Evolutionary conservation across 352 stramenopile species (phyloP).

Genomic region (Phytophthora ohioensis): DNA sequence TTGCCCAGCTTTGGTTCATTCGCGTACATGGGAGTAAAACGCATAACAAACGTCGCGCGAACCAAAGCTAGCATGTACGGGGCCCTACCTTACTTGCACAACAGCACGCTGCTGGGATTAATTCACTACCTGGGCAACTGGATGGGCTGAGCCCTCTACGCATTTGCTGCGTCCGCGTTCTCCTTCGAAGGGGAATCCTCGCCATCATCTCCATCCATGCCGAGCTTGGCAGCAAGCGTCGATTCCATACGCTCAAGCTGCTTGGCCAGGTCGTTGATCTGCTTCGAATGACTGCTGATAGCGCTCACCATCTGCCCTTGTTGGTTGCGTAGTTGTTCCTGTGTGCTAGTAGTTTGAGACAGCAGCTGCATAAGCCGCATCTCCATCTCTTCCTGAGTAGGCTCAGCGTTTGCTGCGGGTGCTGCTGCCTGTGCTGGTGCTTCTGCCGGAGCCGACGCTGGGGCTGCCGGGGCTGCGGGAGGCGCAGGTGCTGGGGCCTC

Average conservation of each 20-base stretch:
- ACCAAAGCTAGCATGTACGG: constrained; percentile 24
- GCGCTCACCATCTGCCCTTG: constrained; percentile 87
- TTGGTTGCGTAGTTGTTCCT: constrained; percentile 87
- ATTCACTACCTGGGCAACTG: constrained; percentile 44
- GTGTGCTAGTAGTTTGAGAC: constrained; percentile 85
- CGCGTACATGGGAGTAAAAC: constrained; percentile 32
- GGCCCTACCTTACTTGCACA: constrained; percentile 41
- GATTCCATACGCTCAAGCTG: constrained; percentile 88
- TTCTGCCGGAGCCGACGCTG: constrained; percentile 16
- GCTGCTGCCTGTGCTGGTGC: constrained; percentile 18
- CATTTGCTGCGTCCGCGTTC: constrained; percentile 41
- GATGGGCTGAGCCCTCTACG: constrained; percentile 33
- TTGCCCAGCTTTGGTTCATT: constrained; percentile 29
- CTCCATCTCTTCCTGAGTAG: constrained; percentile 77
- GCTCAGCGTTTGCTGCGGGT: constrained; percentile 22
- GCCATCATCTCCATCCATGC: constrained; percentile 28
- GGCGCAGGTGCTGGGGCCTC: constrained; percentile 16
- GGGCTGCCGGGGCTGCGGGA: constrained; percentile 7
- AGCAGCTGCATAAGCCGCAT: constrained; percentile 80
- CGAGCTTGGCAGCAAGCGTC: constrained; percentile 75
- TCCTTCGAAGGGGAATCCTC: constrained; percentile 32
- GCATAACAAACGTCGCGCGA: constrained; percentile 29
- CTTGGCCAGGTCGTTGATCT: constrained; percentile 85
- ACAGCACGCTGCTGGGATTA: constrained; percentile 31
- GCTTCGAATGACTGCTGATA: constrained; percentile 81